Evolutionary conservation across 2,329 filamentous ascomycete species (phyloP).

Genomic region (Periconia macrospinosa): DNA sequence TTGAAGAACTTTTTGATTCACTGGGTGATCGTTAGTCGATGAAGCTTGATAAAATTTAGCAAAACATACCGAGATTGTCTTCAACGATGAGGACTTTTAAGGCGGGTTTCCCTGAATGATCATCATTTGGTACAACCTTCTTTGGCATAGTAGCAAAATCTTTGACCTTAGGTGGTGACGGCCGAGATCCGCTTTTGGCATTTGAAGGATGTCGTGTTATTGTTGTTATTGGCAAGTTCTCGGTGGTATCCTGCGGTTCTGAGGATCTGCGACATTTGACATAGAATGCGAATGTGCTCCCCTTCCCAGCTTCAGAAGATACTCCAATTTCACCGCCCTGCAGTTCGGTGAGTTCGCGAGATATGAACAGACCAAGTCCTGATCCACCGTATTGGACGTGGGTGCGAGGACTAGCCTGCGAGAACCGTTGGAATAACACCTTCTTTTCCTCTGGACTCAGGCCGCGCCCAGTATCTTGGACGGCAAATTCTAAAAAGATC

Average conservation of each 20-base stretch:
- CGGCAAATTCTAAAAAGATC: conserved; percentile 70
- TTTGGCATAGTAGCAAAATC: conserved; percentile 36
- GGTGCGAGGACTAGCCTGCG: conserved; percentile 74
- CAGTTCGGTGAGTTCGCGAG: conserved; percentile 74
- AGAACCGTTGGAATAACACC: conserved; percentile 75
- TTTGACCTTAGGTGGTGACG: conserved; percentile 31
- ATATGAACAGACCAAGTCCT: conserved; percentile 78
- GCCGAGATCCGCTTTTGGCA: conserved; percentile 25
- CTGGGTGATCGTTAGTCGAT: conserved; percentile 26
- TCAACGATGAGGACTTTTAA: conserved; percentile 48
- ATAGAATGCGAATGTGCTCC: conserved; percentile 78
- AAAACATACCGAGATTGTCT: conserved; percentile 38
- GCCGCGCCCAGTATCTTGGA: conserved; percentile 76
- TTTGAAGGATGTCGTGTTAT: conserved; percentile 34
- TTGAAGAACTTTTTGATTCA: conserved; percentile 53
- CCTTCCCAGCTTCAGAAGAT: conserved; percentile 65
- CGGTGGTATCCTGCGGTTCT: conserved; percentile 36
- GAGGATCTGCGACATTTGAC: conserved; percentile 65
- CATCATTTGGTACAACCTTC: conserved; percentile 4
- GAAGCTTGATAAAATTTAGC: too few species aligned
- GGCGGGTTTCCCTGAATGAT: conserved; percentile 16
- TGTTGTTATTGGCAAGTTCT: conserved; percentile 26
- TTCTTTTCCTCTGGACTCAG: conserved; percentile 72
- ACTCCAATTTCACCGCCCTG: conserved; percentile 82
- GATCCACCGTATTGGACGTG: conserved; percentile 80